phyloP scores from a whole-genome alignment of 345 rosid genomes.

The Anacardium occidentale region DNA sequence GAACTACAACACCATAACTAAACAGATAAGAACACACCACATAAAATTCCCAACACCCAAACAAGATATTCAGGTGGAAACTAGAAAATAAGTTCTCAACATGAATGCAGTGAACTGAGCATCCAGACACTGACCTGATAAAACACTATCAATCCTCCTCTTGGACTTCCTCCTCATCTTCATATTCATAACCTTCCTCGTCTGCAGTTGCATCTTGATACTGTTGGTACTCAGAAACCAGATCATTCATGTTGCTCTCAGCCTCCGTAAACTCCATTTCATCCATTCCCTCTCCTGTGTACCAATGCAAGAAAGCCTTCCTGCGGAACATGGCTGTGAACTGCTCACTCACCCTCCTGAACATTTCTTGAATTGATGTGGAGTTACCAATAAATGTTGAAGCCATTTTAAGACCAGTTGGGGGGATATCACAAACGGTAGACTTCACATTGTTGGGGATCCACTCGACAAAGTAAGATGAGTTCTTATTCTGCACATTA shows the following conservation, averaged over 20 bases:
- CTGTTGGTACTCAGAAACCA: constrained; percentile 3
- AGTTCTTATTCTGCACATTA: not conserved
- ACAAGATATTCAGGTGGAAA: too few species aligned
- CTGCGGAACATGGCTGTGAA: constrained; percentile 17
- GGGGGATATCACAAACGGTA: not conserved
- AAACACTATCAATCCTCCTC: too few species aligned
- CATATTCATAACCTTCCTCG: not conserved
- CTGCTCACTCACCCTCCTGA: not conserved
- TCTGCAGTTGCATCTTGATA: constrained; percentile 4
- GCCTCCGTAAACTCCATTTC: constrained; percentile 11
- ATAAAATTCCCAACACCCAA: too few species aligned
- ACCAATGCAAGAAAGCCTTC: constrained; percentile 14
- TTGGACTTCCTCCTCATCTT: not conserved
- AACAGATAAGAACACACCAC: too few species aligned
- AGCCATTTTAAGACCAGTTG: not conserved
- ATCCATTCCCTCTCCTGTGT: constrained; percentile 9
- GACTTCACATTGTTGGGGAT: not conserved
- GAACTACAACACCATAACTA: too few species aligned
- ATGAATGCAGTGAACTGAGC: too few species aligned
- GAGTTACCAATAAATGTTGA: not conserved
- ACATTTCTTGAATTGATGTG: not conserved
- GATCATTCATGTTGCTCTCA: not conserved
- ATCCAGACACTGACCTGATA: too few species aligned
- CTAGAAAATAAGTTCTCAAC: too few species aligned
- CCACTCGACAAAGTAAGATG: not conserved